Percentiles rank a stretch among this genome's conserved stretches.
Conservation (phyloP, 345 rosid genomes). For the rapeseed (Brassica napus) region DNA sequence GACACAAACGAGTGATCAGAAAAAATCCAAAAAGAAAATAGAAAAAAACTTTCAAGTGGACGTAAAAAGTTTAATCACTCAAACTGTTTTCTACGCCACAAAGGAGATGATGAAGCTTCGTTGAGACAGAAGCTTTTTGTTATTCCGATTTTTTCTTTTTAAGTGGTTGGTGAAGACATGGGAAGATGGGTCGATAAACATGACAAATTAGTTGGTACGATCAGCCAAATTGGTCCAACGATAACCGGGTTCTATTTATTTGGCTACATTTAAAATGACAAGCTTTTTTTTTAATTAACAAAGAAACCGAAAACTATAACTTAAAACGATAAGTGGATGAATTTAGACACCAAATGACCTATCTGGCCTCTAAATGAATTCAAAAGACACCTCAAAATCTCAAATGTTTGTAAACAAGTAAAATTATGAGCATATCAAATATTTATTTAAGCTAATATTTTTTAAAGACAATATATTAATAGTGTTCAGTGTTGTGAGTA, state of each 20-base stretch:
- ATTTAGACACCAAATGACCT: too few relatives aligned
- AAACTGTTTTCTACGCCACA: constrained; percentile 25
- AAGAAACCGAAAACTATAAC: too few relatives aligned
- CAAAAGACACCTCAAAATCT: too few relatives aligned
- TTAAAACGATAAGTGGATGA: too few relatives aligned
- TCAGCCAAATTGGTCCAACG: neutral
- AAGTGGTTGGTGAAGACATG: constrained; percentile 27
- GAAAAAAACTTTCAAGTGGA: constrained; percentile 32
- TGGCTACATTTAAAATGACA: neutral
- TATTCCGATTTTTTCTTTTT: neutral
- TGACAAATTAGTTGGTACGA: constrained; percentile 12
- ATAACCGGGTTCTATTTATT: neutral
- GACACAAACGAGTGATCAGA: constrained; percentile 39
- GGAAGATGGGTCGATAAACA: neutral
- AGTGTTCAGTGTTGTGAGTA: too few relatives aligned
- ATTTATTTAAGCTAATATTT: too few relatives aligned
- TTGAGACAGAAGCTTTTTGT: neutral
- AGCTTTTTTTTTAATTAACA: too few relatives aligned
- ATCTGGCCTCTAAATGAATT: too few relatives aligned
- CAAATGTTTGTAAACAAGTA: too few relatives aligned
- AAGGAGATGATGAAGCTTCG: constrained; percentile 17
- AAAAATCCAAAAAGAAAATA: constrained; percentile 11
- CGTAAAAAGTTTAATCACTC: constrained; percentile 24
- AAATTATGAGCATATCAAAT: too few relatives aligned
- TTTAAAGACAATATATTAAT: too few relatives aligned